These are phyloP conservation scores for Harringtonia lauricola DNA, from an alignment of 2,329 filamentous ascomycete genomes.

Conservation along the genomic window DNA sequence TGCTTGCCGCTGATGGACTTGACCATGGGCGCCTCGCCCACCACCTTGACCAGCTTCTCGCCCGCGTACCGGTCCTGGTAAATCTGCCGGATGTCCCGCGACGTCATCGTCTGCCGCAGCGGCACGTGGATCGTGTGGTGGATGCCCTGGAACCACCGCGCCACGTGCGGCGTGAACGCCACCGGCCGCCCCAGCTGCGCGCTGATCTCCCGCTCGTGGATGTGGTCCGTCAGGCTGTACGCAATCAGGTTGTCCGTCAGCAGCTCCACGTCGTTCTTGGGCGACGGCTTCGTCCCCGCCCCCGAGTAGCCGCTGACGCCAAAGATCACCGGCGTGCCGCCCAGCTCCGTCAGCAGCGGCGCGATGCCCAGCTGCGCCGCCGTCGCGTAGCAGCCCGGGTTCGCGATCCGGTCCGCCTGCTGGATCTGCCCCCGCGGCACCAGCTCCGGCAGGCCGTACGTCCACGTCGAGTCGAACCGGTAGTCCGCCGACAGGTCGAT, in stretches of 20 bases:
- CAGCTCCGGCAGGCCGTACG: conserved; percentile 83
- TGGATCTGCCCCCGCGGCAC: conserved; percentile 67
- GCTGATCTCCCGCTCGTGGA: conserved; percentile 88
- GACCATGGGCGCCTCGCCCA: conserved; percentile 77
- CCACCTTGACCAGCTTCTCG: conserved; percentile 88
- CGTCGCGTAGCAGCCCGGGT: conserved; percentile 93
- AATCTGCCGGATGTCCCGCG: conserved; percentile 82
- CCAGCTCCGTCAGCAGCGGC: conserved; percentile 66
- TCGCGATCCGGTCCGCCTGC: conserved; percentile 70
- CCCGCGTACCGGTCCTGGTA: conserved; percentile 96
- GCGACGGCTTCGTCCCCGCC: conserved; percentile 84
- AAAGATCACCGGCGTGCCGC: conserved; percentile 71
- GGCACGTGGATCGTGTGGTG: conserved; percentile 86
- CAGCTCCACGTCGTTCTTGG: conserved; percentile 82
- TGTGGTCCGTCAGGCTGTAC: conserved; percentile 85
- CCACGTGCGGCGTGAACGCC: conserved; percentile 86
- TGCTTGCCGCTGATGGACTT: conserved; percentile 79
- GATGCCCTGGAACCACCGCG: conserved; percentile 96
- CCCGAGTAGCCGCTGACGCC: conserved; percentile 92
- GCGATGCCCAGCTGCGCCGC: conserved; percentile 83
- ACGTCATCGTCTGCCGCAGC: conserved; percentile 74
- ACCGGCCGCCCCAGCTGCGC: conserved; percentile 60
- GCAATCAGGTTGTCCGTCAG: conserved; percentile 83
- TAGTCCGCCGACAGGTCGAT: conserved; percentile 96
- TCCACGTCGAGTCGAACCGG: conserved; percentile 76